Evolutionary conservation across 2,329 filamentous ascomycete genomes (phyloP).

Genomic region (Sporothrix mexicana): DNA sequence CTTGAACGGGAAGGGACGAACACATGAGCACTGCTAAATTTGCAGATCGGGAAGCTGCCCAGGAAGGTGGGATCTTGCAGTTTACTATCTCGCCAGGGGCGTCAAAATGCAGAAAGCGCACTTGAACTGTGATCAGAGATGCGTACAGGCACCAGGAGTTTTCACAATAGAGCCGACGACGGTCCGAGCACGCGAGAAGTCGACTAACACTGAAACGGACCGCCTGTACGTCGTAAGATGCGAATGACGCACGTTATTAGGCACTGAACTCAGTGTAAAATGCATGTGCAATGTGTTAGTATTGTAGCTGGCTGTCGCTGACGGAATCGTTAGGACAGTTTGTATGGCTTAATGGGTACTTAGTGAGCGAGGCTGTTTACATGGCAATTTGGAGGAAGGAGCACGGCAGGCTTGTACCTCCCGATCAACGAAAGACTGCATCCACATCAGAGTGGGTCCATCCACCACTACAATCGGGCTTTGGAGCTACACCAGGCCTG

Average conservation of each 20-base stretch:
- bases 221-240: constrained; percentile 8
- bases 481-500: constrained; percentile 20
- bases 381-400: not conserved
- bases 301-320: not conserved
- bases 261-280: not conserved
- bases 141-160: too few species aligned
- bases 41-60: not conserved
- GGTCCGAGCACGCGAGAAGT: constrained; percentile 19
- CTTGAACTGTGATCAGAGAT: not conserved
- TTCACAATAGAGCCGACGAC: not conserved
- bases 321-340: constrained; percentile 19
- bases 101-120: not conserved
- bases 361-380: constrained; percentile 2
- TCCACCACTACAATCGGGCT: not conserved
- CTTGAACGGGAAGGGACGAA: not conserved
- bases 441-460: constrained; percentile 20
- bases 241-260: not conserved
- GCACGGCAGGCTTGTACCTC: not conserved
- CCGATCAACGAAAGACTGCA: not conserved
- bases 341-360: constrained; percentile 18
- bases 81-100: not conserved
- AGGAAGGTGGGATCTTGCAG: not conserved
- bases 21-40: not conserved
- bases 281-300: too few species aligned
- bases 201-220: constrained; percentile 1